Base-by-base conservation (phyloP, 805 yeast genomes). In the Ogataea nitratoaversa region DNA sequence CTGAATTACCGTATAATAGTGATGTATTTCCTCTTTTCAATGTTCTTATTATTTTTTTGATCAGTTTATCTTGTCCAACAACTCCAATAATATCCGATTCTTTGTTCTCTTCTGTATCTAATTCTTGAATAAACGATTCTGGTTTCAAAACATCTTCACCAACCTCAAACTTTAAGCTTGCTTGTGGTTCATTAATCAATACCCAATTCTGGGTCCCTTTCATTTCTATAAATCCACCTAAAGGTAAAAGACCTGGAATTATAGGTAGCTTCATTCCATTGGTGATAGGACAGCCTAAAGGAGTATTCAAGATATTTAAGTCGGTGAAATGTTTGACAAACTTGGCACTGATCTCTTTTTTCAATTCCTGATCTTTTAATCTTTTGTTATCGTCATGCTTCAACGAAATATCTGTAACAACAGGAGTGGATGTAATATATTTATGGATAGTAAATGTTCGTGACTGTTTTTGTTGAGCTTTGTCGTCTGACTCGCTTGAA, bases 1-100 rank as follows among this genome's bases (percentile, higher is more conserved):
- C 97, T 1, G 85, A 67, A 18, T 79, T 63, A 0, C 97, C 98
- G 49, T 78, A 72, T 0, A 90, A 53, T 39, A 88, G 62, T 0
- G 79, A 65, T 2, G 91, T 86, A 7, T 71, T 57, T 14, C 50
- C 50, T 30, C 71, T 59, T 6, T 66, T 53, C 3, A 80, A 50
- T 0, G 71, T 56, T 7, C 67, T 67, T 6, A 62, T 48, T 9
- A 79, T 50, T 4, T 65, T 62, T 0, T 56, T 60, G 9, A 81
- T 49, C 5, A 68, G 52, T 3, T 60, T 51, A 22, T 78, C 81
- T 33, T 80, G 67, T 0, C 93, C 95, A 30, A 84, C 75, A 4
- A 79, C 72, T 2, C 32, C 35, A 11, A n/a, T 24, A 9, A 13
- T 25, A 6, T 29, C 25, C n/a, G 25, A 13, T 3, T 38, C 34